phyloP scores from a whole-genome alignment of 1,284 basidiomycete genomes.

The Volvariella volvacea region DNA sequence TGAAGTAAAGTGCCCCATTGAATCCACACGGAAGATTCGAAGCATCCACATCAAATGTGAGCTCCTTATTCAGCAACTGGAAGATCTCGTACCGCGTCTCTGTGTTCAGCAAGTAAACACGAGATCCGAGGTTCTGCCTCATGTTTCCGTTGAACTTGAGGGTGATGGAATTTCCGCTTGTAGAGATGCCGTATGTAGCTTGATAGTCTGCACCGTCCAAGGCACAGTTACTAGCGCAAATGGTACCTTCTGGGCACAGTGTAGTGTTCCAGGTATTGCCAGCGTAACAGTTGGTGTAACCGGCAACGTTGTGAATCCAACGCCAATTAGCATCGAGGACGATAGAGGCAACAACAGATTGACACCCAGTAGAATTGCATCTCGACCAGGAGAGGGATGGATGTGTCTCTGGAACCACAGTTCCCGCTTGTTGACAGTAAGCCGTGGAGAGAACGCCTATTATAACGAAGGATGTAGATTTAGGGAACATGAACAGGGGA shows the following conservation, averaged over 20 bases:
- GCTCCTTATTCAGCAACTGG: slow-evolving; percentile 44
- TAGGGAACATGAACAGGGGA: not conserved
- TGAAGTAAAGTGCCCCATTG: slow-evolving; percentile 42
- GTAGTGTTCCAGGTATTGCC: slow-evolving; percentile 40
- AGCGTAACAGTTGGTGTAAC: slow-evolving; percentile 19
- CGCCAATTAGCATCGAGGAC: slow-evolving; percentile 32
- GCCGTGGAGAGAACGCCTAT: not conserved
- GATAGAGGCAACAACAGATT: slow-evolving; percentile 17
- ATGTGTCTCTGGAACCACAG: slow-evolving; percentile 26
- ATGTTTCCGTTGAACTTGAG: slow-evolving; percentile 37
- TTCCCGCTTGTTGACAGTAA: slow-evolving; percentile 24
- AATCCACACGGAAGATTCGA: slow-evolving; percentile 45
- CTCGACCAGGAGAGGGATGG: slow-evolving; percentile 21
- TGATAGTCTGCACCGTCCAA: slow-evolving; percentile 48
- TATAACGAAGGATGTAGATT: not conserved
- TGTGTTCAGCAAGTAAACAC: slow-evolving; percentile 42
- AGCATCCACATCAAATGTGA: slow-evolving; percentile 49
- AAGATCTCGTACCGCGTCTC: slow-evolving; percentile 39
- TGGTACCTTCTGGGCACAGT: slow-evolving; percentile 35
- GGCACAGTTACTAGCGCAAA: slow-evolving; percentile 43
- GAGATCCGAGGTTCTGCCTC: slow-evolving; percentile 39
- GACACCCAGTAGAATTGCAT: slow-evolving; percentile 22
- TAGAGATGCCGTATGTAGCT: slow-evolving; percentile 34
- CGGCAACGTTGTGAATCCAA: slow-evolving; percentile 21
- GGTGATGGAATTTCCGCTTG: slow-evolving; percentile 36